Base-by-base conservation (phyloP, 352 stramenopile genomes). In the Stramenopiles sp. region DNA sequence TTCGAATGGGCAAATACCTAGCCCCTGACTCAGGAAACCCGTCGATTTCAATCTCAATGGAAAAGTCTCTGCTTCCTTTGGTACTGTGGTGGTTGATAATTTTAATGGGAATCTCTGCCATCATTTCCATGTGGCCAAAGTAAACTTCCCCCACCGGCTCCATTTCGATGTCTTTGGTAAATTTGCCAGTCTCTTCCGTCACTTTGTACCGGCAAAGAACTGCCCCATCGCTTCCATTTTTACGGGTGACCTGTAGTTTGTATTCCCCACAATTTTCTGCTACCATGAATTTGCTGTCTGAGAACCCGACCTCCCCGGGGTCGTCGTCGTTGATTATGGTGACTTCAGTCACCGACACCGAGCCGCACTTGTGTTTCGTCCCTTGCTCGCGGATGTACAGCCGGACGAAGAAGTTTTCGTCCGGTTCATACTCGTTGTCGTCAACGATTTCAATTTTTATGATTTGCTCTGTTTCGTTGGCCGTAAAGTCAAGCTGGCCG, bases 311-410 rank as follows among this genome's bases (percentile, higher is more conserved):
- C 4, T 76, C 79, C n/a, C 78, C 78, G 31, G 78, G 78, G 36
- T 81, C 73, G 63, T 82, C 79, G 77, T 82, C 79, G 68, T 82
- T 79, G 69, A 82, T 82, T 69, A 82, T 82, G 3, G 79, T 82
- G 4, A 82, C 79, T 32, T 77, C 77, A 33, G 77, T 73, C 1
- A 68, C 76, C 12, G 43, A 53, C 32, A 73, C 74, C 1, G 49
- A 34, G 18, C 73, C 79, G 31, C 76, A 35, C 1, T 2, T 30
- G 31, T 49, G 6, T 12, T 76, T 35, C 1, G 76, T 34, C 25
- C 76, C 68, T 30, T 78, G 30, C 30, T 79, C 49, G 1, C 0
- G 48, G 48, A 68, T 35, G 49, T 25, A 75, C 4, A 78, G 74
- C n/a, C 75, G 34, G 18, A 78, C 53, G 4, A 68, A 37, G 33